Percentiles rank a stretch among this genome's conserved stretches.
phyloP scores from a whole-genome alignment of 148 eudicot genomes.

The Rhododendron vialii region DNA sequence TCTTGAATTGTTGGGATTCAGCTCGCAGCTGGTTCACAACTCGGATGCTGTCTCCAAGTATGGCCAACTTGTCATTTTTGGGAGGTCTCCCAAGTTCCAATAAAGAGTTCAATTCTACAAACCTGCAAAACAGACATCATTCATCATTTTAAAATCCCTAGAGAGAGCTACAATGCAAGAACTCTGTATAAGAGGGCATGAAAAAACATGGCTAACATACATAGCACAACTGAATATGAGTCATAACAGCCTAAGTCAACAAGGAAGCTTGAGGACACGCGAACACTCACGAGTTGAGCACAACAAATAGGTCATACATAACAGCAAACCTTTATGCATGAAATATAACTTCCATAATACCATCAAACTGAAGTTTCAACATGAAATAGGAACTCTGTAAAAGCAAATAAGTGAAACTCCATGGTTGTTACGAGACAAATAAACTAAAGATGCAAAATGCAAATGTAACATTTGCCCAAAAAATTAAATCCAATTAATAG shows the following conservation, averaged over 20 bases:
- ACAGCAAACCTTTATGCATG: not conserved
- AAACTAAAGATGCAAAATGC: no score
- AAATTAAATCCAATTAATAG: not conserved
- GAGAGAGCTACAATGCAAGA: not conserved
- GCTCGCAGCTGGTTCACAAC: slow-evolving; percentile 56
- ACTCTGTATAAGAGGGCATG: not conserved
- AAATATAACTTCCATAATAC: not conserved
- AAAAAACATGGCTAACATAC: not conserved
- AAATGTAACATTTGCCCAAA: not conserved
- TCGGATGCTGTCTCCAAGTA: slow-evolving; percentile 66
- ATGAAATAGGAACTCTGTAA: not conserved
- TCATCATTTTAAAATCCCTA: not conserved
- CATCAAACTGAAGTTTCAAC: not conserved
- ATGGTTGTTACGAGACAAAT: no score
- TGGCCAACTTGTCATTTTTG: slow-evolving; percentile 70
- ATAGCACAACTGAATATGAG: not conserved
- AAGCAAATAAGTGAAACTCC: not conserved
- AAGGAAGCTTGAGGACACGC: not conserved
- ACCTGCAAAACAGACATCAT: slow-evolving; percentile 39
- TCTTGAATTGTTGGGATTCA: slow-evolving; percentile 50
- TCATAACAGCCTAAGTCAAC: not conserved
- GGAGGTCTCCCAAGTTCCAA: slow-evolving; percentile 76
- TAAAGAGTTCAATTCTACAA: slow-evolving; percentile 55
- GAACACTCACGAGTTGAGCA: not conserved
- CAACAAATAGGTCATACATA: not conserved